Conservation (phyloP, 2,329 filamentous ascomycete genomes). For the Acephala macrosclerotiorum region DNA sequence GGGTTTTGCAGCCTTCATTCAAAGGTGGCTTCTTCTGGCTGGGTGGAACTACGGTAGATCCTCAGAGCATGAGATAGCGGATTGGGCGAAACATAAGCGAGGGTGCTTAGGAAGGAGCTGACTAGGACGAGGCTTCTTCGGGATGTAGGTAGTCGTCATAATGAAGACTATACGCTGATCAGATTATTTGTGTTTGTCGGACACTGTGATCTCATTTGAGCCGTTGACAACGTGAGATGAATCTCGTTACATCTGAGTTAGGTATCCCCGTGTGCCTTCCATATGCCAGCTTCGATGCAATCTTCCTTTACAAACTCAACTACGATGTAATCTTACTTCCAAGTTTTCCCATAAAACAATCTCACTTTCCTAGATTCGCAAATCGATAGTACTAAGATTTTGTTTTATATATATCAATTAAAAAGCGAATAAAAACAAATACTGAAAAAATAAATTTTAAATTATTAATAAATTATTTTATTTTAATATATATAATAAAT, state of each 20-base stretch:
- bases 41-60: not conserved
- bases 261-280: not conserved
- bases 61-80: not conserved
- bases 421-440: no score
- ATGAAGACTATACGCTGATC: slow-evolving; percentile 4
- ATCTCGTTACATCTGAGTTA: not conserved
- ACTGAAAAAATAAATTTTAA: no score
- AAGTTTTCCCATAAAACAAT: not conserved
- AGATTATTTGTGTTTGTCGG: not conserved
- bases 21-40: slow-evolving; percentile 8
- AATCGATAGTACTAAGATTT: not conserved
- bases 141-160: not conserved
- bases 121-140: not conserved
- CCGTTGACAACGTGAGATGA: no score
- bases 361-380: not conserved
- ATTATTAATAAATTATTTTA: no score
- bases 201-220: not conserved
- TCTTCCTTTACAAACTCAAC: no score
- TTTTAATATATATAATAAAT: no score
- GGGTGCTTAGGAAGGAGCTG: no score
- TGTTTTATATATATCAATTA: not conserved
- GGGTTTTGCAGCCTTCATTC: slow-evolving; percentile 30
- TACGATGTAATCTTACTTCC: not conserved
- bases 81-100: no score
- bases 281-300: no score